Percentiles rank a stretch among this genome's conserved stretches.
phyloP scores from a whole-genome alignment of 768 basidiomycete species.

The Lanmaoa pseudosensibilis region DNA sequence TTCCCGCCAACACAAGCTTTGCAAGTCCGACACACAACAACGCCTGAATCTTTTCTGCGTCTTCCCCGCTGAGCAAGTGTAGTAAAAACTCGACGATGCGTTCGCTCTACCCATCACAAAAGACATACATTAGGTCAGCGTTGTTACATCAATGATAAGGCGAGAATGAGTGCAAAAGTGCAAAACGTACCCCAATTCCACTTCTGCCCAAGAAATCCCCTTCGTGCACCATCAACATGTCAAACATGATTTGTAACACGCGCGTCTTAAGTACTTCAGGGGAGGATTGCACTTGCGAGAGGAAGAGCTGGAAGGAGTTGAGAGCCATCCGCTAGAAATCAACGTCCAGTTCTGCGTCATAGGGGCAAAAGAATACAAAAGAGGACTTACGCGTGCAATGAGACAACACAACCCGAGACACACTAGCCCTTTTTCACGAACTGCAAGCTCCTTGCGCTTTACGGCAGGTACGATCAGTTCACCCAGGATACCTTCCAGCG shows the following conservation, averaged over 20 bases:
- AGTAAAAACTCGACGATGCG: slow-evolving; percentile 70
- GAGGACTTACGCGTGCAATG: slow-evolving; percentile 50
- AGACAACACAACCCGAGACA: slow-evolving; percentile 73
- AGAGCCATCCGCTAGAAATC: slow-evolving; percentile 30
- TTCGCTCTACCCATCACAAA: slow-evolving; percentile 37
- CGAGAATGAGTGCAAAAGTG: neutral
- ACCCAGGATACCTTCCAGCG: slow-evolving; percentile 62
- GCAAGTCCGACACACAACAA: slow-evolving; percentile 75
- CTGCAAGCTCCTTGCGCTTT: slow-evolving; percentile 73
- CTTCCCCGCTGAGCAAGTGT: slow-evolving; percentile 49
- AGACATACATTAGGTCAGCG: neutral
- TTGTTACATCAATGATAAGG: neutral
- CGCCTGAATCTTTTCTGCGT: slow-evolving; percentile 66
- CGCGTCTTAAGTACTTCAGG: slow-evolving; percentile 66
- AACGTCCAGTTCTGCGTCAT: neutral
- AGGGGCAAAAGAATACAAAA: neutral
- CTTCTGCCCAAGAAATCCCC: slow-evolving; percentile 56
- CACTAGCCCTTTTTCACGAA: slow-evolving; percentile 66
- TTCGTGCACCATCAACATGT: slow-evolving; percentile 84
- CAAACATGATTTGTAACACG: slow-evolving; percentile 81
- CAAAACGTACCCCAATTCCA: slow-evolving; percentile 31
- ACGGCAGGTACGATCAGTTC: slow-evolving; percentile 92
- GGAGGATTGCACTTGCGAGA: slow-evolving; percentile 65
- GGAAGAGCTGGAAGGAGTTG: slow-evolving; percentile 76
- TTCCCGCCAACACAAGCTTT: slow-evolving; percentile 81